Evolutionary conservation across 2,329 filamentous ascomycete genomes (phyloP).

Genomic region (Fusarium palustre): DNA sequence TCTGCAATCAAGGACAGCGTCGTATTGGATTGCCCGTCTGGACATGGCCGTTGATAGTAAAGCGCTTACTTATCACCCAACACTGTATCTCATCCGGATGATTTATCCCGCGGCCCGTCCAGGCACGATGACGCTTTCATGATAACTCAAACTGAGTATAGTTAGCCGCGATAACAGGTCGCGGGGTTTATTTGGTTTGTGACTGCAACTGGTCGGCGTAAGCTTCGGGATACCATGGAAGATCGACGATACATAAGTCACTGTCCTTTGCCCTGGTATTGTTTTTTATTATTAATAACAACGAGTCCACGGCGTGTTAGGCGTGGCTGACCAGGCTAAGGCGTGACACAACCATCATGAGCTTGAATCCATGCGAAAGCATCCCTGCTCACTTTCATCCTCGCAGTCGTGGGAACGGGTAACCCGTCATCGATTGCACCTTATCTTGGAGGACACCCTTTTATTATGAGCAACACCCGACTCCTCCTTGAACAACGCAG

Average conservation of each 20-base stretch:
- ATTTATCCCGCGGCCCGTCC: conserved; percentile 13
- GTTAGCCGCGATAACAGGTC: conserved; percentile 34
- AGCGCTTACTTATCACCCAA: conserved; percentile 32
- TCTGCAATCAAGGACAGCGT: conserved; percentile 28
- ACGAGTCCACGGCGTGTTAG: conserved; percentile 12
- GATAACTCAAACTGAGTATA: conserved; percentile 22
- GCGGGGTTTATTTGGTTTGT: conserved; percentile 15
- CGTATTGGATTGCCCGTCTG: conserved; percentile 16
- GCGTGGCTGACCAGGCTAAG: conserved; percentile 27
- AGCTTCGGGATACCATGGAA: conserved; percentile 23
- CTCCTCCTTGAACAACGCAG: conserved; percentile 36
- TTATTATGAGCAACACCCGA: conserved; percentile 20
- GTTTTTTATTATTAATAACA: conserved; percentile 4
- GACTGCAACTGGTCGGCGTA: conserved; percentile 46
- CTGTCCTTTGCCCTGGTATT: neutral
- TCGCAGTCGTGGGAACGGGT: conserved; percentile 16
- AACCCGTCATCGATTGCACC: conserved; percentile 32
- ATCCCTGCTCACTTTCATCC: conserved; percentile 9
- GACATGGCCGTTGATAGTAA: conserved; percentile 18
- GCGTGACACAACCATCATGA: conserved; percentile 25
- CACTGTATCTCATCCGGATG: conserved; percentile 27
- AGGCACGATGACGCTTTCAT: conserved; percentile 41
- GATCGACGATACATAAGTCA: conserved; percentile 41
- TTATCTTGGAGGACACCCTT: conserved; percentile 36
- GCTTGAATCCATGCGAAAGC: conserved; percentile 6